These are phyloP conservation scores for Aspergillus baeticus DNA, from an alignment of 495 filamentous ascomycete genomes.

Conservation along the genomic window DNA sequence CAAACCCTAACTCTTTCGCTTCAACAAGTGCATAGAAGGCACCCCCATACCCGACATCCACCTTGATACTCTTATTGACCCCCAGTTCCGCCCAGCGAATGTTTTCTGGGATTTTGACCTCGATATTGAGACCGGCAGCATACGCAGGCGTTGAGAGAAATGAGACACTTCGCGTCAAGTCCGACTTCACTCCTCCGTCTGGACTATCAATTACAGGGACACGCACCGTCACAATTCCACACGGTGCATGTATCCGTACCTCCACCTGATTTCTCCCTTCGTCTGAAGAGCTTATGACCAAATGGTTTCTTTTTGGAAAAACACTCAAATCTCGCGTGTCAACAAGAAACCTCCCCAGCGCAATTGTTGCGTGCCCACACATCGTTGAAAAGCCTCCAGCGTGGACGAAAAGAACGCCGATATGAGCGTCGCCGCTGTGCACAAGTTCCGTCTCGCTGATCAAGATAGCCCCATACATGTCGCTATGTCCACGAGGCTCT, in stretches of 20 bases:
- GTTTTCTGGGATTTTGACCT: constrained; percentile 19
- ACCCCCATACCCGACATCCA: constrained; percentile 28
- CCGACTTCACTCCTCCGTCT: neutral
- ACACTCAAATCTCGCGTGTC: constrained; percentile 24
- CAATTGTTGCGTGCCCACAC: constrained; percentile 54
- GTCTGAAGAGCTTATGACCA: constrained; percentile 10
- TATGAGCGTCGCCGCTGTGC: constrained; percentile 42
- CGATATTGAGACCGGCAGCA: constrained; percentile 12
- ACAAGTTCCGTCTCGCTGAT: constrained; percentile 29
- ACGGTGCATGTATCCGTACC: constrained; percentile 11
- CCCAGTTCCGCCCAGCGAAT: constrained; percentile 24
- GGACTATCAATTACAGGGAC: constrained; percentile 7
- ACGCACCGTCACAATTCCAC: constrained; percentile 6
- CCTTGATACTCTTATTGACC: constrained; percentile 1
- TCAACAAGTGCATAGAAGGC: constrained; percentile 26
- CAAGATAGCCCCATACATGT: constrained; percentile 37
- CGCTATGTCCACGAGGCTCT: constrained; percentile 34
- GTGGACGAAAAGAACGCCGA: constrained; percentile 50
- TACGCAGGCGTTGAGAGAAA: constrained; percentile 30
- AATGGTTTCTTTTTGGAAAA: constrained; percentile 20
- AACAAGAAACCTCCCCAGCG: constrained; percentile 31
- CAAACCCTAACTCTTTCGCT: constrained; percentile 21
- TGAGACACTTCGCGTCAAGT: constrained; percentile 12
- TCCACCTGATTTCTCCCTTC: neutral
- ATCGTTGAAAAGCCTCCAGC: constrained; percentile 81